phyloP scores from a whole-genome alignment of 208 protist genomes.

The Crithidia fasciculata region DNA sequence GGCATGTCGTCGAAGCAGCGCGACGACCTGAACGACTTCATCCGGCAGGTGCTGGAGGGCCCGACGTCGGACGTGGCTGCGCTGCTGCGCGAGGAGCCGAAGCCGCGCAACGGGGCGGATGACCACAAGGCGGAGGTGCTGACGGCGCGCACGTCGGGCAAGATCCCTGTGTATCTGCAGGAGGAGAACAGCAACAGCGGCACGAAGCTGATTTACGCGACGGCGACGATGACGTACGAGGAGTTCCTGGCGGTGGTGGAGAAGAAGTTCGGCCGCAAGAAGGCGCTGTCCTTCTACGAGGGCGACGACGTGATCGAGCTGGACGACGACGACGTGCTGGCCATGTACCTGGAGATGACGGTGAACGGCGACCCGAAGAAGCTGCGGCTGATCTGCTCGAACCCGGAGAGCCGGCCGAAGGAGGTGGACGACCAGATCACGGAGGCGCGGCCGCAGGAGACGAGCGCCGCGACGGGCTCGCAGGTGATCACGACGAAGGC shows the following conservation, averaged over 20 bases:
- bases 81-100: constrained; percentile 47
- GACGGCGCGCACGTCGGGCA: constrained; percentile 55
- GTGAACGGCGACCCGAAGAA: constrained; percentile 63
- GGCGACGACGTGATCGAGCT: constrained; percentile 81
- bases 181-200: constrained; percentile 51
- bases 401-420: constrained; percentile 32
- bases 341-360: constrained; percentile 83
- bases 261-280: constrained; percentile 80
- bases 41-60: constrained; percentile 71
- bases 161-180: constrained; percentile 80
- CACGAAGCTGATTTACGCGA: constrained; percentile 77
- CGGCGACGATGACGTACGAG: constrained; percentile 66
- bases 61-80: constrained; percentile 43
- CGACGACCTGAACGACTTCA: constrained; percentile 79
- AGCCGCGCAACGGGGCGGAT: constrained; percentile 31
- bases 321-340: constrained; percentile 86
- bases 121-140: constrained; percentile 47
- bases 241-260: constrained; percentile 75
- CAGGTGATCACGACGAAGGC: constrained; percentile 23
- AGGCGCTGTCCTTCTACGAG: constrained; percentile 79
- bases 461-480: background rate
- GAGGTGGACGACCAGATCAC: constrained; percentile 57
- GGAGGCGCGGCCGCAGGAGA: constrained; percentile 23
- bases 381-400: constrained; percentile 76
- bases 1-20: constrained; percentile 70